Percentiles rank a stretch among this genome's conserved stretches.
phyloP scores from a whole-genome alignment of 2,329 filamentous ascomycete genomes.

The Colletotrichum australisinense region DNA sequence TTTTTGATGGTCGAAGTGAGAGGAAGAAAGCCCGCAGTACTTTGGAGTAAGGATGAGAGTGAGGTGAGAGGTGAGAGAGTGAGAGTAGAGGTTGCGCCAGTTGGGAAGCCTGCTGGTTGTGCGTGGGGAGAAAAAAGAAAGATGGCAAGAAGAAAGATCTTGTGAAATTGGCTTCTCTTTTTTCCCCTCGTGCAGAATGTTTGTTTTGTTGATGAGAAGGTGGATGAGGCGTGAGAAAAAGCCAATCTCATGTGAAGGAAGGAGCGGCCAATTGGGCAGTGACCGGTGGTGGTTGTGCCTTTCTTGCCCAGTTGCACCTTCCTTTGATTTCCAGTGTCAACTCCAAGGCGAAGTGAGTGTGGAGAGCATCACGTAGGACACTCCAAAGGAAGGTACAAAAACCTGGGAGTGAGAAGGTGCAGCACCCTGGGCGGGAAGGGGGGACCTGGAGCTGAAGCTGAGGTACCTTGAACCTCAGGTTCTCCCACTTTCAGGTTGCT shows the following conservation, averaged over 20 bases:
- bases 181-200: not conserved
- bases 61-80: not conserved
- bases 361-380: conserved; percentile 31
- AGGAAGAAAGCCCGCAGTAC: not conserved
- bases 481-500: not conserved
- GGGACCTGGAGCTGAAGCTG: not conserved
- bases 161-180: conserved; percentile 2
- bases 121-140: conserved; percentile 2
- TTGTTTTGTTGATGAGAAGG: not conserved
- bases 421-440: not conserved
- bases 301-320: conserved; percentile 5
- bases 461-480: not conserved
- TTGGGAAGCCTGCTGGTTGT: not conserved
- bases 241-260: conserved; percentile 9
- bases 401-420: not conserved
- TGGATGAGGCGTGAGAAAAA: not conserved
- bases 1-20: conserved; percentile 19
- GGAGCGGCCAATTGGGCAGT: conserved; percentile 16
- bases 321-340: conserved; percentile 10
- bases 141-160: conserved; percentile 10
- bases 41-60: not conserved
- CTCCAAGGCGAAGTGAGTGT: conserved; percentile 7
- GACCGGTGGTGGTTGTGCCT: not conserved
- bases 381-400: conserved; percentile 1
- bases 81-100: not conserved